Base-by-base conservation (phyloP, 2,329 filamentous ascomycete genomes). In the Paracoccidioides brasiliensis region DNA sequence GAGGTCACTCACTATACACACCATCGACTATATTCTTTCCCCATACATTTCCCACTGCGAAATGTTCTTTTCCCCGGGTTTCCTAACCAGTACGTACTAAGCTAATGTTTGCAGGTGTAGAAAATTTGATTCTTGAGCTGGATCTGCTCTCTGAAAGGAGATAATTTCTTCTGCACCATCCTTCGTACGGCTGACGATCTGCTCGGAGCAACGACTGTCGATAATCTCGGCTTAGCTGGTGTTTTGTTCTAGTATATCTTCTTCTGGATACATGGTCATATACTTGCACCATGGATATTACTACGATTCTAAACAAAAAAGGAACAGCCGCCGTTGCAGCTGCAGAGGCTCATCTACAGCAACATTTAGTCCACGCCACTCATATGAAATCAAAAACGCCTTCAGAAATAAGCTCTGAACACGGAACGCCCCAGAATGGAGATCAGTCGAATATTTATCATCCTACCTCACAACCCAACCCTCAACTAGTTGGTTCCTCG, bases 371-470 rank as follows among this genome's bases (percentile, higher is more conserved):
- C 46, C 72, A 73, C 56, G 65, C 67, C 53, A 62, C 66, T 57
- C 70, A 72, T 41, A 65, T 72, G 57, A 68, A 70, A 58, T 64
- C 63, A 32, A 64, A 66, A 55, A 63, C 63, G 70, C 76, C 70
- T 61, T 80, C 78, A 53, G 78, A 80, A 67, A 80, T 75, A 67
- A 78, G 78, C 64, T 79, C 79, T 57, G 80, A 83, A 62, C 78
- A 79, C 59, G 78, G 76, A 61, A 73, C 77, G 59, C 76, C 79
- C 56, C 79, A 81, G 63, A 70, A 74, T 33, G 79, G 76, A 56
- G 78, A 80, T 59, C 75, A 76, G 40, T 76, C 78, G 48, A 80
- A 79, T 58, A 72, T 78, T 62, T 81, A 80, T 53, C 78, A 78
- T 58, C 76, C 79, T 63, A 74, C 78, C 52, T 72, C 78, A n/a